Base-by-base conservation (phyloP, 108 stramenopile genomes). In the Epithemia pelagica region DNA sequence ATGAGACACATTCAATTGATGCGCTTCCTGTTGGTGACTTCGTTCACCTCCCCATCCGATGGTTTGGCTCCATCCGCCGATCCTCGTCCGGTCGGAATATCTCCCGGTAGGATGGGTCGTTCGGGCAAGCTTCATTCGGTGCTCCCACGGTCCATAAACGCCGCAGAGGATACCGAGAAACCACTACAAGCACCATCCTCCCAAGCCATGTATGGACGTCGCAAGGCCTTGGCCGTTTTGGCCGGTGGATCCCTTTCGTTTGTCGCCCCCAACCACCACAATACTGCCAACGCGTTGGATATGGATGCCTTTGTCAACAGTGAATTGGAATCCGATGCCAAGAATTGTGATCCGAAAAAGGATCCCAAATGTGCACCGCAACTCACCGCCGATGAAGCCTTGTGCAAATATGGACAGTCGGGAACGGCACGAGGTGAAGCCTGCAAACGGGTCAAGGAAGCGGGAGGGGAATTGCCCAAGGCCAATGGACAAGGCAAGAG, bases 331-430 rank as follows among this genome's bases (percentile, higher is more conserved):
- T 60, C 25, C 20, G 85, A 86, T 63, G 69, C 65, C 15, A 81
- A 77, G 33, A 86, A 89, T 51, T 86, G 88, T 54, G 74, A 89
- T 56, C 88, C 88, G 0, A 89, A 89, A 65, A 37, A 30, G 52
- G 85, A 86, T 71, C 80, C 82, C 22, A 86, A 86, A 55, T 86
- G 85, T 59, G 52, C 61, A 32, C 85, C 85, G 1, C 78, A 81
- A 31, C 58, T 87, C 18, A 57, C 78, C 15, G 25, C 72, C 0
- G 86, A 87, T 62, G 78, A 87, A 67, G 86, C 86, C 3, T 54
- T 87, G 20, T 87, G 86, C 71, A 75, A 81, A 66, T 87, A 87
- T 53, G 86, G 86, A 0, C 80, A 79, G 26, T 71, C 76, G 30
- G 88, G 85, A 27, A 37, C 64, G 26, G 78, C 81, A 0, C 58